Evolutionary conservation across 2,329 filamentous ascomycete genomes (phyloP), one percentile per base, ranked within the genome.

Genomic region (Monosporascus sp.): DNA sequence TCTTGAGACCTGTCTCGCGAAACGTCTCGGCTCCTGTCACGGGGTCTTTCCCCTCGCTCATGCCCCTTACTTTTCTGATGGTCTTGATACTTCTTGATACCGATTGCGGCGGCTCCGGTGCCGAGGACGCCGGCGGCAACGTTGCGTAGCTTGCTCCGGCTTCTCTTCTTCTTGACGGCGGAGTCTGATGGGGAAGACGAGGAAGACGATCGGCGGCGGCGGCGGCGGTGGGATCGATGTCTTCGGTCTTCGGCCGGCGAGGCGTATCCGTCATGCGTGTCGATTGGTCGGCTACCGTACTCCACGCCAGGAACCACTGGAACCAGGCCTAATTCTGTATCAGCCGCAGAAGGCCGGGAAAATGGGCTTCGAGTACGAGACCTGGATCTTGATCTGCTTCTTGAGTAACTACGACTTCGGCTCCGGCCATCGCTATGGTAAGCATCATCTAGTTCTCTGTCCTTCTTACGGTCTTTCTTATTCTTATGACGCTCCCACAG

Each of bases 321-420:
- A 63, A 68, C 64, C 77, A 85, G 77, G 73, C 82, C 83, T 83
- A 85, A 74, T 73, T 84, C 81, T 74, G 77, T 78, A 81, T 85
- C 82, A 85, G 79, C 77, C 68, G 67, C 59, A 59, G 70, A 71
- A 65, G 72, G 71, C 68, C 78, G 75, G 63, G 76, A 75, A 72
- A 75, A 69, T 70, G 71, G 73, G 73, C 62, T 63, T 66, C 68
- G 67, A 68, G 70, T 65, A 55, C 57, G 64, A 62, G 65, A 66
- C 66, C 64, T 68, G 49, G 67, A 69, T 58, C 62, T 64, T 56
- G 67, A 67, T 56, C 62, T 60, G 51, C 65, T 66, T 55, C 63
- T 63, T 60, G 80, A 81, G 72, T 76, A 78, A 73, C 76, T 78
- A 68, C 77, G 74, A 65, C 51, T 65, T 65, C 62, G 68, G 65